phyloP scores from a whole-genome alignment of 2,329 filamentous ascomycete genomes.

The Diaporthe australafricana region DNA sequence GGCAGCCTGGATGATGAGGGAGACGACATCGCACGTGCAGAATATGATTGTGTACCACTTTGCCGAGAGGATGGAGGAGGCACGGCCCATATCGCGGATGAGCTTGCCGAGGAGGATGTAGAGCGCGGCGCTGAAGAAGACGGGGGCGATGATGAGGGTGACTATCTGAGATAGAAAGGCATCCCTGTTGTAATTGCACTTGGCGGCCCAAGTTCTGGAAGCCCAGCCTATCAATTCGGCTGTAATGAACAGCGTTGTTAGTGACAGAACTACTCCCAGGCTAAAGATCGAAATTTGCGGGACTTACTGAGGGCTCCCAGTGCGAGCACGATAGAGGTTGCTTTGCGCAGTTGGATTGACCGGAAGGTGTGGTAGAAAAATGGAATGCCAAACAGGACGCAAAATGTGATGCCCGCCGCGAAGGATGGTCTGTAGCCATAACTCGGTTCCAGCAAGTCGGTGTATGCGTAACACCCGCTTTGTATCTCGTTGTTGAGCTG shows the following conservation, averaged over 20 bases:
- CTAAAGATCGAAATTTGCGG: not conserved
- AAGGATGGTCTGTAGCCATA: constrained; percentile 44
- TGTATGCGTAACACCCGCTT: constrained; percentile 23
- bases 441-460: constrained; percentile 1
- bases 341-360: constrained; percentile 38
- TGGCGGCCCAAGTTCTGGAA: constrained; percentile 58
- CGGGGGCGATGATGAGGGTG: constrained; percentile 56
- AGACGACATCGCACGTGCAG: constrained; percentile 57
- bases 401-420: constrained; percentile 42
- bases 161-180: constrained; percentile 64
- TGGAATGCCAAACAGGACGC: constrained; percentile 41
- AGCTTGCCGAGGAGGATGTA: constrained; percentile 61
- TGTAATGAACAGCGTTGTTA: constrained; percentile 26
- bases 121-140: constrained; percentile 63
- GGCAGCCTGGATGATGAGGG: constrained; percentile 59
- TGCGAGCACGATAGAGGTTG: constrained; percentile 42
- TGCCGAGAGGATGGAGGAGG: constrained; percentile 56
- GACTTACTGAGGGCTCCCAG: constrained; percentile 43
- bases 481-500: constrained; percentile 1
- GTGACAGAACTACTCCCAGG: not conserved
- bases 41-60: constrained; percentile 60
- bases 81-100: constrained; percentile 55
- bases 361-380: constrained; percentile 42
- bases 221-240: constrained; percentile 61
- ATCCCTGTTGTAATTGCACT: constrained; percentile 60